Conservation (phyloP, 2,329 filamentous ascomycete genomes). For the Penicillium sp. region DNA sequence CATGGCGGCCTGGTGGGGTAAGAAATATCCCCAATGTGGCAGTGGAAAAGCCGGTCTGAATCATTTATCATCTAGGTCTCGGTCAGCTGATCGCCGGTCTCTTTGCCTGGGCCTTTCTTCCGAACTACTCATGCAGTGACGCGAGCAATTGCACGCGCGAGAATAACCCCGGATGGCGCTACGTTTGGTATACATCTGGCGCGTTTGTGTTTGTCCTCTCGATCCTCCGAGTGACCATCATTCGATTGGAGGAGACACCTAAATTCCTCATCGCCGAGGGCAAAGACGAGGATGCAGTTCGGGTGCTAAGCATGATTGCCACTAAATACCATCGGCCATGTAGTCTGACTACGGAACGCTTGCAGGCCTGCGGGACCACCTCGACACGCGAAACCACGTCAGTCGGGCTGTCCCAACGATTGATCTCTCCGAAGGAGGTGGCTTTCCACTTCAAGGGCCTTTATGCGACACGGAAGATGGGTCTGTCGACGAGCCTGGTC, state of each 20-base stretch:
- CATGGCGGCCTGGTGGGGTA: constrained; percentile 37
- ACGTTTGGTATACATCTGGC: constrained; percentile 55
- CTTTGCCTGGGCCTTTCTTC: constrained; percentile 55
- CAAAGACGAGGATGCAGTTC: constrained; percentile 51
- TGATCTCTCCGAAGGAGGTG: constrained; percentile 24
- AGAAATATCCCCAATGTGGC: constrained; percentile 4
- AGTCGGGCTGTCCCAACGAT: constrained; percentile 6
- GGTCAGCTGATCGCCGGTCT: constrained; percentile 53
- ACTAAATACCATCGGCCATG: constrained; percentile 54
- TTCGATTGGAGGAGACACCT: constrained; percentile 56
- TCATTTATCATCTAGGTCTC: constrained; percentile 34
- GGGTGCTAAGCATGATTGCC: constrained; percentile 51
- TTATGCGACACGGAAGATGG: constrained; percentile 60
- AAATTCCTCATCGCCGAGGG: constrained; percentile 57
- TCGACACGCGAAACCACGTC: background rate
- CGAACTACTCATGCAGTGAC: constrained; percentile 48
- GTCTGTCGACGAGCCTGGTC: constrained; percentile 60
- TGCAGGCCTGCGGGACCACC: constrained; percentile 46
- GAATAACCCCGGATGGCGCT: constrained; percentile 58
- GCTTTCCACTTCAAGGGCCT: constrained; percentile 61
- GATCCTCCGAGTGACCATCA: constrained; percentile 53
- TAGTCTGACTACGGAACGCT: constrained; percentile 50
- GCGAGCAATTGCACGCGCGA: constrained; percentile 48
- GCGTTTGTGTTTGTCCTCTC: constrained; percentile 55
- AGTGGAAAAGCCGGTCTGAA: no score